Percentiles rank a stretch among this genome's conserved stretches.
phyloP scores from a whole-genome alignment of 371 early-diverging fungal genomes.

The Mucor lusitanicus region DNA sequence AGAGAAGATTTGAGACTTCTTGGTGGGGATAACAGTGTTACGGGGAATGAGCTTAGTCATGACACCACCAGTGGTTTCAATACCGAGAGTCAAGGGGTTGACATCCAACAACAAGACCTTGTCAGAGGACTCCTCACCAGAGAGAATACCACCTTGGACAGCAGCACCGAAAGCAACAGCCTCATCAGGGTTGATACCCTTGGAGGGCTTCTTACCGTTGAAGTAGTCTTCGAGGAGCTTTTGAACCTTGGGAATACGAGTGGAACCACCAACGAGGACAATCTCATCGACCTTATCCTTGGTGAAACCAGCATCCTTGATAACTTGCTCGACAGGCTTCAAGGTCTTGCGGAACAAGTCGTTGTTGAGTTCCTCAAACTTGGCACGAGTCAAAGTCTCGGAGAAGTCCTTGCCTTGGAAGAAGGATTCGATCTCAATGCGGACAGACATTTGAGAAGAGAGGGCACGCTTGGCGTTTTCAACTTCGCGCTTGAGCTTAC shows the following conservation, averaged over 20 bases:
- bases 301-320: constrained; percentile 93
- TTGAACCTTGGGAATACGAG: constrained; percentile 98
- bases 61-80: constrained; percentile 95
- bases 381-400: constrained; percentile 93
- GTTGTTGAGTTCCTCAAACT: constrained; percentile 93
- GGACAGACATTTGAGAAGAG: constrained; percentile 83
- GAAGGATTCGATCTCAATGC: constrained; percentile 83
- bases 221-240: constrained; percentile 92
- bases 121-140: constrained; percentile 84
- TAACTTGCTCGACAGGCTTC: constrained; percentile 96
- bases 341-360: constrained; percentile 93
- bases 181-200: constrained; percentile 96
- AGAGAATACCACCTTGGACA: constrained; percentile 92
- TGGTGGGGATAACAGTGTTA: constrained; percentile 98
- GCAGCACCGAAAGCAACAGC: constrained; percentile 98
- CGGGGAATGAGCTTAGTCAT: constrained; percentile 95
- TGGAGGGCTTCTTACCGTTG: constrained; percentile 91
- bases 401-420: constrained; percentile 98
- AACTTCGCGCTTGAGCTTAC: constrained; percentile 85
- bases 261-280: constrained; percentile 99
- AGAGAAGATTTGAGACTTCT: constrained; percentile 98
- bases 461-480: constrained; percentile 92
- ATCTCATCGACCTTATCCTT: constrained; percentile 95
- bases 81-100: constrained; percentile 97
- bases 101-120: constrained; percentile 95